phyloP scores from a whole-genome alignment of 192 early-diverging fungal genomes.

The Linnemannia exigua region DNA sequence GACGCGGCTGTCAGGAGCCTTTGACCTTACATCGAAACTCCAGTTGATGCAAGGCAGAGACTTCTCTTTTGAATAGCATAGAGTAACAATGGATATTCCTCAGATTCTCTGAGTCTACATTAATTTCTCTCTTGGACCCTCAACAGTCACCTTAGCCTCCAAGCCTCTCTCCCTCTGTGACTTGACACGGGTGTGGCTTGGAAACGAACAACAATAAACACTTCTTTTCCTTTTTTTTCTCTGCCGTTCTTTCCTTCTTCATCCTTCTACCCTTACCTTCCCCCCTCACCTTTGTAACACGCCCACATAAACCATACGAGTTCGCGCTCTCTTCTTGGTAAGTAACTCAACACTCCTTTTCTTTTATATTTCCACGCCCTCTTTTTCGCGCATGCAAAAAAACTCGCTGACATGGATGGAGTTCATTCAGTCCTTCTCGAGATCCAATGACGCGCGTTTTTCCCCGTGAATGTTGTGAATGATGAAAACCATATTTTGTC shows the following conservation, averaged over 20 bases:
- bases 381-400: background rate
- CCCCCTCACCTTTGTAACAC: background rate
- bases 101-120: too few relatives aligned
- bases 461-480: constrained; percentile 30
- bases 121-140: too few relatives aligned
- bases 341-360: background rate
- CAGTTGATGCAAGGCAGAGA: too few relatives aligned
- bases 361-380: background rate
- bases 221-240: background rate
- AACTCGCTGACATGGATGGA: background rate
- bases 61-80: too few relatives aligned
- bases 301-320: background rate
- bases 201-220: background rate
- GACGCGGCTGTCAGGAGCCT: too few relatives aligned
- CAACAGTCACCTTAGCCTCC: too few relatives aligned
- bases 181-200: background rate
- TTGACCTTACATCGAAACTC: too few relatives aligned
- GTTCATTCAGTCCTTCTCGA: background rate
- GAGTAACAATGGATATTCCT: too few relatives aligned
- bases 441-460: background rate
- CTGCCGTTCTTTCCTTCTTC: background rate
- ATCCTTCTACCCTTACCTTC: background rate
- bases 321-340: background rate
- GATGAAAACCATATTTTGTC: constrained; percentile 55
- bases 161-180: too few relatives aligned